phyloP scores from a whole-genome alignment of 2,329 filamentous ascomycete genomes.

The Botrytis squamosa region DNA sequence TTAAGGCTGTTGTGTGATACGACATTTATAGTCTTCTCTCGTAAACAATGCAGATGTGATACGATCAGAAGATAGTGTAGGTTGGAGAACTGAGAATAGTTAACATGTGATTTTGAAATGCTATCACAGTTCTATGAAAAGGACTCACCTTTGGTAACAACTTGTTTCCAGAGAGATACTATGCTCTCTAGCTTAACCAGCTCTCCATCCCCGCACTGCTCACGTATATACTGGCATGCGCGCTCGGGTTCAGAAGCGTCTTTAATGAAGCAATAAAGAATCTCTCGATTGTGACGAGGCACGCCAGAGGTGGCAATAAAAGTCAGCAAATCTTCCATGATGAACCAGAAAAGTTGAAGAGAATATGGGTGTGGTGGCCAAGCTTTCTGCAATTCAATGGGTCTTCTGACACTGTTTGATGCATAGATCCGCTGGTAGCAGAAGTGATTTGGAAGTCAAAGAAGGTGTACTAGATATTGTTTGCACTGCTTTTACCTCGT shows the following conservation, averaged over 20 bases:
- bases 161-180: neutral
- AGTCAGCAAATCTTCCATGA: neutral
- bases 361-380: neutral
- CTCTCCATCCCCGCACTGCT: neutral
- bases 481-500: too few relatives aligned
- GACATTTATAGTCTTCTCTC: too few relatives aligned
- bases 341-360: neutral
- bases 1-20: too few relatives aligned
- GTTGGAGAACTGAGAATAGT: too few relatives aligned
- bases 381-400: neutral
- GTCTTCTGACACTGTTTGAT: too few relatives aligned
- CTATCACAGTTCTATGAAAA: too few relatives aligned
- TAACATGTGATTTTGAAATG: too few relatives aligned
- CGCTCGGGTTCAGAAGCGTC: neutral
- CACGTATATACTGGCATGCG: neutral
- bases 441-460: too few relatives aligned
- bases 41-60: too few relatives aligned
- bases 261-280: neutral
- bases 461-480: too few relatives aligned
- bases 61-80: too few relatives aligned
- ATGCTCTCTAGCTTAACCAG: accelerated
- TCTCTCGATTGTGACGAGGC: neutral
- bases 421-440: too few relatives aligned
- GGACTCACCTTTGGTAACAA: neutral
- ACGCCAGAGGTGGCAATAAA: neutral